Percentiles rank a stretch among this genome's conserved stretches.
Evolutionary conservation across 306 rosid species (phyloP).

Genomic region (Dalbergia cochinchinensis): DNA sequence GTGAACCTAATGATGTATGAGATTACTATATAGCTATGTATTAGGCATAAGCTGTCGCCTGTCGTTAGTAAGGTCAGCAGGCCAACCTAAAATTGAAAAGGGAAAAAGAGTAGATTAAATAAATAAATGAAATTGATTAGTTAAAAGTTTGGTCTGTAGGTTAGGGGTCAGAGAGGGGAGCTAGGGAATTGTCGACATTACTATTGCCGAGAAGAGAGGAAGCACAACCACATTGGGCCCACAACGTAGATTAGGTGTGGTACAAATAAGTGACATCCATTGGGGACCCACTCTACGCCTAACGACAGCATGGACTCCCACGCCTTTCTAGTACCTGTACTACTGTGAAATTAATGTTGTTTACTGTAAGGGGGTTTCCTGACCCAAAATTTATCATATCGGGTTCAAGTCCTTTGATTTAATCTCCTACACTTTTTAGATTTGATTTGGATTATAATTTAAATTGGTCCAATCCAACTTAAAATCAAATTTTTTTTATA

Average conservation of each 20-base stretch:
- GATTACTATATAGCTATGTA: background rate
- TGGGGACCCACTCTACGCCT: constrained; percentile 45
- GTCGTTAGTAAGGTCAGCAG: constrained; percentile 2
- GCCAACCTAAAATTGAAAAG: background rate
- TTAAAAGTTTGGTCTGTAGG: constrained; percentile 53
- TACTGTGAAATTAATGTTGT: no score
- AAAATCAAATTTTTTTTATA: no score
- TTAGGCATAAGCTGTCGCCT: background rate
- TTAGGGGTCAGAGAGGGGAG: constrained; percentile 53
- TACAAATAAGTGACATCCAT: constrained; percentile 43
- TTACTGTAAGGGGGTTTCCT: no score
- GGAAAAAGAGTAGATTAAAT: no score
- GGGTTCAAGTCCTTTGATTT: no score
- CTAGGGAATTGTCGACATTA: constrained; percentile 37
- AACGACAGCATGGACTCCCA: background rate
- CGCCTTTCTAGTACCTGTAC: background rate
- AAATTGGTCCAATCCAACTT: no score
- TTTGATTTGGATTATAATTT: no score
- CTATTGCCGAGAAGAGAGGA: constrained; percentile 55
- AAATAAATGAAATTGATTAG: background rate
- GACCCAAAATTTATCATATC: no score
- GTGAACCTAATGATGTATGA: background rate
- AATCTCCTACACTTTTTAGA: no score
- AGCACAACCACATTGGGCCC: constrained; percentile 54
- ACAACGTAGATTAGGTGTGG: constrained; percentile 50